phyloP scores from a whole-genome alignment of 768 basidiomycete species.

The Favolaschia claudopus region DNA sequence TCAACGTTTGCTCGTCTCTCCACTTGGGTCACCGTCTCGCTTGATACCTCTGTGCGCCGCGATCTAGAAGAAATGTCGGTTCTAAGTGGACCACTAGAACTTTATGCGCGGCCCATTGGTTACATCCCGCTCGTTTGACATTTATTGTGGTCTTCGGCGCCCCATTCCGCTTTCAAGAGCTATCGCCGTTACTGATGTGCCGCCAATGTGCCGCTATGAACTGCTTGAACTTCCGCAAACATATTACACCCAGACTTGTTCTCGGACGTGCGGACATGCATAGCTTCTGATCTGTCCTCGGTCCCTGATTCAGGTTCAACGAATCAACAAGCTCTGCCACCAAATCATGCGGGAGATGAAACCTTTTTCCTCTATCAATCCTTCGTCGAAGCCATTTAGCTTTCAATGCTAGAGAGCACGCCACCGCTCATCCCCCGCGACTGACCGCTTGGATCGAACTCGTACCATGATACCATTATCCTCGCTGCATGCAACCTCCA shows the following conservation, averaged over 20 bases:
- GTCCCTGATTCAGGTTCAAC: slow-evolving; percentile 15
- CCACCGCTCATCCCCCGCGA: no score
- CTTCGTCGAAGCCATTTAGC: slow-evolving; percentile 4
- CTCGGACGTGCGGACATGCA: neutral
- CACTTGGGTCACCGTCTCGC: slow-evolving; percentile 1
- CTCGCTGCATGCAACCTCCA: no score
- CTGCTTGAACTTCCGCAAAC: no score
- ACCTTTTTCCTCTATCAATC: slow-evolving; percentile 15
- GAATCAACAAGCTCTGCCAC: neutral
- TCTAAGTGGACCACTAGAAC: slow-evolving; percentile 11
- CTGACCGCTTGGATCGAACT: no score
- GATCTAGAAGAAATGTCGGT: slow-evolving; percentile 20
- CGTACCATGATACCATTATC: no score
- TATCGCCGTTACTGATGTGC: no score
- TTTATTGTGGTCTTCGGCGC: neutral
- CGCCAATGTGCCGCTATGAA: no score
- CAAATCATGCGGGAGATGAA: slow-evolving; percentile 6
- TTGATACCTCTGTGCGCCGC: neutral
- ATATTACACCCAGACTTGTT: no score
- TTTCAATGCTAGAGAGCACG: slow-evolving; percentile 14
- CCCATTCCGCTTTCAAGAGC: slow-evolving; percentile 6
- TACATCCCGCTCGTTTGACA: neutral
- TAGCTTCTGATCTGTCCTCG: neutral
- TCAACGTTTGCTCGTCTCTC: slow-evolving; percentile 17
- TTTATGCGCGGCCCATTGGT: neutral